Evolutionary conservation across 2,329 filamentous ascomycete species (phyloP), one percentile per base, ranked within the genome.

Genomic region (Coleophoma cylindrospora): DNA sequence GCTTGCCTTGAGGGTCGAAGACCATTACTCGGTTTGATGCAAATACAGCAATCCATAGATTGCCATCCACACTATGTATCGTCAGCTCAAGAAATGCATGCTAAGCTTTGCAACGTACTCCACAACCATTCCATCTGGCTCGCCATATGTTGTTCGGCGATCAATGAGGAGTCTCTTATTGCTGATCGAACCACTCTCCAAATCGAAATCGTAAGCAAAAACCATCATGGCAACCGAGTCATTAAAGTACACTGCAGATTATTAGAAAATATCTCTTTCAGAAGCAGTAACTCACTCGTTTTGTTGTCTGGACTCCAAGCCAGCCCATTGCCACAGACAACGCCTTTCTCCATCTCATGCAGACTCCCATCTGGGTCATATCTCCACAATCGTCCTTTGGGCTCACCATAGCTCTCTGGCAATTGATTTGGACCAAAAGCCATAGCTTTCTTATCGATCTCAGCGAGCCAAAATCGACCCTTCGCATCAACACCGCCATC

Each of bases 51-150:
- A 68, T 67, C 66, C 66, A 69, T 7, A 70, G 60, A 47, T 68
- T 69, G 4, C 66, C 66, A 13, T 66, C 56, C 1, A 62, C 63
- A 38, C 64, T 68, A 19, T 48, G 1, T 15, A 47, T 27, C 8
- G 34, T 47, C 33, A 48, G 34, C 12, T 14, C 21, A n/a, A 45
- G 37, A 12, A 40, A 19, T 40, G n/a, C n/a, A 13, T 15, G 13
- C 19, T 41, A 11, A 10, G 15, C 36, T 22, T 34, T 34, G 21
- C 8, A 12, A 58, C 65, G 48, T 58, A 69, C 66, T 69, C 68
- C 11, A 68, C 53, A 7, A 70, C 65, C 64, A 69, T 67, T 3
- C 68, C 67, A 57, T 70, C 67, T 3, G 66, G 66, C 50, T 69
- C 64, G 13, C 61, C 40, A 43, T 19, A 43, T 14, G 15, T 43